Conservation (phyloP, 2,329 filamentous ascomycete species). For the Neurospora sp. region DNA sequence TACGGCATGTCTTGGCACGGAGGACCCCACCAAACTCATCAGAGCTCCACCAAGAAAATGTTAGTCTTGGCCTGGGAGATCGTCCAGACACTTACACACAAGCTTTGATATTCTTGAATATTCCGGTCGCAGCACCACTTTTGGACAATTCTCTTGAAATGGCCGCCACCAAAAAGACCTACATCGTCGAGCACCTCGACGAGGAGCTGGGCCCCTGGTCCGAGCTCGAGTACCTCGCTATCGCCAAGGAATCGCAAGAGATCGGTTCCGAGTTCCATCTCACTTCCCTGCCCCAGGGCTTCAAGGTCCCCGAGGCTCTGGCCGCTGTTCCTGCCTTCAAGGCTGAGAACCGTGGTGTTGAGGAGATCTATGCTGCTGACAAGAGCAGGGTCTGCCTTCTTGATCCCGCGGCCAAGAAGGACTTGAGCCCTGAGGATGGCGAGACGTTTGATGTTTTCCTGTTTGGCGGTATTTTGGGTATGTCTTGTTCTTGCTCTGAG, state of each 20-base stretch:
- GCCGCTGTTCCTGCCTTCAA: slow-evolving; percentile 51
- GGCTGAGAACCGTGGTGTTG: slow-evolving; percentile 68
- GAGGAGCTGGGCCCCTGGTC: slow-evolving; percentile 92
- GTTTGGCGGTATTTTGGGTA: slow-evolving; percentile 92
- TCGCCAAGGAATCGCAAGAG: slow-evolving; percentile 68
- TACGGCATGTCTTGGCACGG: neutral
- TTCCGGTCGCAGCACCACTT: neutral
- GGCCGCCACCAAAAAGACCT: slow-evolving; percentile 50
- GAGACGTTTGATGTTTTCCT: slow-evolving; percentile 80
- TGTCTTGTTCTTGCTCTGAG: slow-evolving; percentile 17
- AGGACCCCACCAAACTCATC: neutral
- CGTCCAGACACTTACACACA: neutral
- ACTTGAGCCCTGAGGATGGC: slow-evolving; percentile 75
- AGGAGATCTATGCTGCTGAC: slow-evolving; percentile 64
- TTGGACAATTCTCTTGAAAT: slow-evolving; percentile 18
- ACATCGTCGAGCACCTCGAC: slow-evolving; percentile 95
- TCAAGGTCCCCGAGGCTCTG: slow-evolving; percentile 54
- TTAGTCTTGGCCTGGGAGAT: neutral
- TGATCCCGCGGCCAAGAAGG: slow-evolving; percentile 73
- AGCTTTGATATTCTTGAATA: neutral
- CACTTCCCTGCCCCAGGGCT: slow-evolving; percentile 63
- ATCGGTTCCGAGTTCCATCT: slow-evolving; percentile 64
- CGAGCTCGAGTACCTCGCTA: slow-evolving; percentile 80
- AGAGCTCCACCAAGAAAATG: neutral
- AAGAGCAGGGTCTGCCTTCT: slow-evolving; percentile 78